Base-by-base conservation (phyloP, 805 yeast species). In the Naumovozyma castellii region DNA sequence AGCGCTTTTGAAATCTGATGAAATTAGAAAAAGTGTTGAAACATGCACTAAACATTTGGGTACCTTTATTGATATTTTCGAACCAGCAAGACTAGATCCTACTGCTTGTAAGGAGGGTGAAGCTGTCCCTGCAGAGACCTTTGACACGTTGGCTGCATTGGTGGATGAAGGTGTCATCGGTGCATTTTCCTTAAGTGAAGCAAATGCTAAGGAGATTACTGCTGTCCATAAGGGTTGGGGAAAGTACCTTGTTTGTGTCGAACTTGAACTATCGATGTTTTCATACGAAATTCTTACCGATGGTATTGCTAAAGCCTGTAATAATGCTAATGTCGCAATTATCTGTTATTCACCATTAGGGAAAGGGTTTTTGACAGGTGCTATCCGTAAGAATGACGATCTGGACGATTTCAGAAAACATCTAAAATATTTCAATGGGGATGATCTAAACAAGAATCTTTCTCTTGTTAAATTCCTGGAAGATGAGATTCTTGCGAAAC, bases 301-400 rank as follows among this genome's bases (percentile, higher is more conserved):
- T 54, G 95, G 90, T 1, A 68, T 82, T 16, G 72, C 79, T 45
- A 73, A 69, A 3, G 69, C 72, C 3, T 75, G 80, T 46, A 69
- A 73, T 16, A 75, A 79, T 45, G 60, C 69, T 27, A 67, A 67
- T 13, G 72, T 87, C 40, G 81, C 90, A 12, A 66, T 84, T 22
- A 67, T 84, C 42, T 84, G 87, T 18, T 87, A 87, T 61, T 81
- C 94, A 20, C 96, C 96, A 22, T 67, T 87, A 40, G 80, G 87
- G 8, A 71, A 84, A 51, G 96, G 95, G 1, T 65, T 80, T 43
- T 68, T 87, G 40, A 78, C 90, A 3, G 94, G 92, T 41, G 45
- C 53, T 27, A 61, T 78, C 39, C 75, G 61, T 18, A 59, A 70
- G 4, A 50, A 61, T 16, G 51, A 59, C 0, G 78, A 75, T 40